Percentiles rank a stretch among this genome's conserved stretches.
phyloP scores from a whole-genome alignment of 371 early-diverging fungal genomes.

The Blakeslea trispora region DNA sequence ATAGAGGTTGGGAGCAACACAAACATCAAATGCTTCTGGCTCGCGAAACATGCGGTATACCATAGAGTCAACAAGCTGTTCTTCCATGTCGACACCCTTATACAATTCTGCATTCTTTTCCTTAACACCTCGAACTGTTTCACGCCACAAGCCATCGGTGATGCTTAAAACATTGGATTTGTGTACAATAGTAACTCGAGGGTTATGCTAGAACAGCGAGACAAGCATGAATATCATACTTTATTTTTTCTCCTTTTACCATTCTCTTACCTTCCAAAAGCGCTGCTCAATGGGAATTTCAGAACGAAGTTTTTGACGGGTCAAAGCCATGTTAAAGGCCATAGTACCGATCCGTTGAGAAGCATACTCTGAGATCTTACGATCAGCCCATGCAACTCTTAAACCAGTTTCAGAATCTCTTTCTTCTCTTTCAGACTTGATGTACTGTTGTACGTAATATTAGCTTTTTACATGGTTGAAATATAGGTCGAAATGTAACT shows the following conservation, averaged over 20 bases:
- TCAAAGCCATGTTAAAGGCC: slow-evolving; percentile 88
- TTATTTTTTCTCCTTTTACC: no score
- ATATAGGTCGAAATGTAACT: slow-evolving; percentile 4
- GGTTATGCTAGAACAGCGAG: slow-evolving; percentile 36
- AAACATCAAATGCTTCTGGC: slow-evolving; percentile 93
- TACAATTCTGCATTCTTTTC: slow-evolving; percentile 61
- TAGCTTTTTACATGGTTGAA: no score
- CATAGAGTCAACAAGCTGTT: slow-evolving; percentile 96
- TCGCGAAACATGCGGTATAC: slow-evolving; percentile 96
- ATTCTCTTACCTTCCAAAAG: slow-evolving; percentile 57
- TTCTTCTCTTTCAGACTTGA: slow-evolving; percentile 80
- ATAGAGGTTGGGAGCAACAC: slow-evolving; percentile 94
- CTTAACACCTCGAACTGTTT: slow-evolving; percentile 78
- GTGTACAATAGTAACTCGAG: slow-evolving; percentile 94
- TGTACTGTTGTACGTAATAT: slow-evolving; percentile 56
- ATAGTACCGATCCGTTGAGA: slow-evolving; percentile 81
- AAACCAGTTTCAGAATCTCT: slow-evolving; percentile 64
- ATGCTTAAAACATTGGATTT: slow-evolving; percentile 93
- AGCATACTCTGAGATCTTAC: slow-evolving; percentile 87
- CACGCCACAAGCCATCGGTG: slow-evolving; percentile 94
- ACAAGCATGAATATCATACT: not conserved
- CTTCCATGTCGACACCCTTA: slow-evolving; percentile 75
- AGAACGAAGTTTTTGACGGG: slow-evolving; percentile 73
- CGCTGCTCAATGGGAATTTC: slow-evolving; percentile 57
- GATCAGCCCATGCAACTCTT: slow-evolving; percentile 82